Evolutionary conservation across 108 stramenopile genomes (phyloP), one percentile per base, ranked within the genome.

Genomic region (Mayamaea pseudoterrestris): DNA sequence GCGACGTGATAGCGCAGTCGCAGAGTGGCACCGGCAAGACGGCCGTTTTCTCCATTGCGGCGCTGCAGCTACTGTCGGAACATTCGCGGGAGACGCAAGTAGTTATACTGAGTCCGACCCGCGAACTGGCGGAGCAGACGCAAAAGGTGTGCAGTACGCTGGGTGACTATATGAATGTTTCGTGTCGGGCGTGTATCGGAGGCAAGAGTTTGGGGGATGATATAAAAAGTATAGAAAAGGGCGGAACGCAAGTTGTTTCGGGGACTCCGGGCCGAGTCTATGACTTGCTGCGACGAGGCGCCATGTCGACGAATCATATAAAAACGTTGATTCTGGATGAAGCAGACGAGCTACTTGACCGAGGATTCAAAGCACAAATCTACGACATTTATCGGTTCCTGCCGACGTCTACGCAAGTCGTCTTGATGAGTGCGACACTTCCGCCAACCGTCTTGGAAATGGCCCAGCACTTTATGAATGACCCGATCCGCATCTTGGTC

Each of bases 341-440:
- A 57, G 98, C 98, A n/a, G 98, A 99, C 69, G 98, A 99, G 71
- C 94, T 99, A 90, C 64, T 99, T 16, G 73, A 73, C 58, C 66
- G 81, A 37, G 98, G 96, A 0, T 99, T 99, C 80, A 97, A 99
- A 60, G 98, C 94, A 46, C 98, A 99, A 68, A 96, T 99, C 63
- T 99, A 99, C 58, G 96, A 99, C 63, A 97, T 99, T 50, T 99
- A 97, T 61, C 59, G 96, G 20, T 90, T 87, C 59, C 53, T 99
- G 11, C 98, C 98, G 5, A 75, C 94, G 0, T 59, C 68, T 0
- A 78, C 83, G 4, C 98, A 97, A 57, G 94, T 99, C 22, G 94
- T 96, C 12, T 68, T 99, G 27, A 76, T 97, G 51, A 80, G 77
- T 44, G 98, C 98, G 8, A 99, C 98, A 1, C 52, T 99, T 47